Evolutionary conservation across 257 asterid species (phyloP).

Genomic region (Solanum bukasovii): DNA sequence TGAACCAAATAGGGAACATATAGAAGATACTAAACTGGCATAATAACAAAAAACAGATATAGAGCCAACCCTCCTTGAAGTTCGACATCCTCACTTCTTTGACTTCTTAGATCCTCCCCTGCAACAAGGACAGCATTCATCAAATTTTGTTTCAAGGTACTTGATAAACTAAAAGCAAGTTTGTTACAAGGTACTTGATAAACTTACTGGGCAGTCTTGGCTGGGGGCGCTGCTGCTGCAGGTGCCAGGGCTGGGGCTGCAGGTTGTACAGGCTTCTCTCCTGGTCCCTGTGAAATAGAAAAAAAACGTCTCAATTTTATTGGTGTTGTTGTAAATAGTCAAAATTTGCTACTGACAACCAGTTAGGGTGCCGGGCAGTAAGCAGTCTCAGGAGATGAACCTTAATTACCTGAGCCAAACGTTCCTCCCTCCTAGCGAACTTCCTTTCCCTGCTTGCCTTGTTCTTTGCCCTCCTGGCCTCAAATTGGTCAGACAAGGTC

Average conservation of each 20-base stretch:
- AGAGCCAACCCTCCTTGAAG: neutral
- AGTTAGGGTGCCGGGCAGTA: neutral
- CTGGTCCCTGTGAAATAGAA: slow-evolving; percentile 47
- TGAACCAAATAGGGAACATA: neutral
- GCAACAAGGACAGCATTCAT: neutral
- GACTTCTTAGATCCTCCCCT: slow-evolving; percentile 69
- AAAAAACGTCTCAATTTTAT: neutral
- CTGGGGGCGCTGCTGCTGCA: slow-evolving; percentile 31
- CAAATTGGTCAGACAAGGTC: slow-evolving; percentile 85
- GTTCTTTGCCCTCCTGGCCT: slow-evolving; percentile 94
- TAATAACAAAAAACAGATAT: slow-evolving; percentile 9
- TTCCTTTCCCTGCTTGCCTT: slow-evolving; percentile 96
- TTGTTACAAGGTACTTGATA: neutral
- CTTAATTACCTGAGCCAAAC: slow-evolving; percentile 63
- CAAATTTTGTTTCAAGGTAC: neutral
- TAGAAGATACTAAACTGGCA: slow-evolving; percentile 13
- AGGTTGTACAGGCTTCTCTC: slow-evolving; percentile 36
- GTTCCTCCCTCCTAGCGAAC: slow-evolving; percentile 80
- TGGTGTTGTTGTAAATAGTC: neutral
- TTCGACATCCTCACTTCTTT: slow-evolving; percentile 41
- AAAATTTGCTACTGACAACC: neutral
- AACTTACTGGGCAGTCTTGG: slow-evolving; percentile 49
- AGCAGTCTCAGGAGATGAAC: neutral
- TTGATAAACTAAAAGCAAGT: neutral
- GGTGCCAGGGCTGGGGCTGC: slow-evolving; percentile 11